Base-by-base conservation (phyloP, 345 rosid species). In the Adansonia digitata region DNA sequence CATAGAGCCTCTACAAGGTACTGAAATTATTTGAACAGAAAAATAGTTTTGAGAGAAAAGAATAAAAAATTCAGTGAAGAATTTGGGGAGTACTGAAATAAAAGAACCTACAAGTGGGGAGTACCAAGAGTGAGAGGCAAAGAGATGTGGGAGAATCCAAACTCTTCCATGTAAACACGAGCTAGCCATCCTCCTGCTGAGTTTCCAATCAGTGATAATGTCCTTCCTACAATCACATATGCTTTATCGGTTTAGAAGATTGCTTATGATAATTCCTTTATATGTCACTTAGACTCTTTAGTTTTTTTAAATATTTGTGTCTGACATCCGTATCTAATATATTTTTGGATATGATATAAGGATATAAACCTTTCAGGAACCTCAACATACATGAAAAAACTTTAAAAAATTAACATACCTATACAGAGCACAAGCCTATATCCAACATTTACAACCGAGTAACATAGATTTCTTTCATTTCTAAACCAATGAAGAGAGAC, bases 111-210 rank as follows among this genome's bases (percentile, higher is more conserved):
- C 98, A 74, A 81, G 90, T 94, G 97, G 77, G 97, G 97, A 80
- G 98, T 94, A 82, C 98, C 98, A 63, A 94, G 94, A 59, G 98
- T 94, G 82, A 94, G 77, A 71, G 92, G 68, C 88, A 94, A 80
- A 35, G 91, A 85, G 77, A 94, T 77, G 66, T 90, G 85, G 37
- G 88, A 80, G 26, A 63, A 45, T 80, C 93, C 89, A 13, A 85
- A 90, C 84, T 94, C 97, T 82, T 91, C 92, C 92, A 91, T 80
- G 84, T 91, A 94, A 46, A 92, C 89, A 17, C 97, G 89, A 27
- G 97, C 98, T 71, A 94, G 97, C 98, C 98, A 92, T 70, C 98
- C 98, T 78, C 97, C 97, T 5, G 97, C 98, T 20, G 97, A 94
- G 82, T 94, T 97, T 24, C 98, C 98, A 60, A 94, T 90, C 85